Evolutionary conservation across 2,329 filamentous ascomycete genomes (phyloP).

Genomic region (Aureobasidium musti): DNA sequence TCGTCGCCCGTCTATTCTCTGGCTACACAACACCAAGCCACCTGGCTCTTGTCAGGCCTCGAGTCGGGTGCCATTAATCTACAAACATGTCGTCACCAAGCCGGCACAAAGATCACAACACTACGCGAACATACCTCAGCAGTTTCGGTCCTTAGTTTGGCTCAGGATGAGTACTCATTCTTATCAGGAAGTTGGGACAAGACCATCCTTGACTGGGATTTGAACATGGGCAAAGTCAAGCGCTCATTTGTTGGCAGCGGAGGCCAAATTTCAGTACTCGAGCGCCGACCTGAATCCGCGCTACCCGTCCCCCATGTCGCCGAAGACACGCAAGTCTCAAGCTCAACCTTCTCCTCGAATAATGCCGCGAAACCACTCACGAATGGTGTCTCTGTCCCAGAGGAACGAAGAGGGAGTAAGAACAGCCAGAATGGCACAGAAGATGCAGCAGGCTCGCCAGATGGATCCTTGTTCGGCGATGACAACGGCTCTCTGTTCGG

Average conservation of each 20-base stretch:
- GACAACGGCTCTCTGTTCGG: slow-evolving; percentile 79
- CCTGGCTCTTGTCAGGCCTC: slow-evolving; percentile 89
- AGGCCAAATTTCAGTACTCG: slow-evolving; percentile 83
- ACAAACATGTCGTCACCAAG: slow-evolving; percentile 89
- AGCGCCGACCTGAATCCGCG: slow-evolving; percentile 75
- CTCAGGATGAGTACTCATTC: slow-evolving; percentile 81
- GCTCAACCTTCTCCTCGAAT: slow-evolving; percentile 75
- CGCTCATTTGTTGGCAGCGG: slow-evolving; percentile 75
- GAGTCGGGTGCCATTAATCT: slow-evolving; percentile 92
- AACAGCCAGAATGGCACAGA: slow-evolving; percentile 50
- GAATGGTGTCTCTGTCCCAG: slow-evolving; percentile 42
- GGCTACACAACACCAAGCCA: slow-evolving; percentile 81
- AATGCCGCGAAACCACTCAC: slow-evolving; percentile 60
- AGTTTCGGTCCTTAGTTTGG: slow-evolving; percentile 80
- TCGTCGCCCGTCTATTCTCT: slow-evolving; percentile 90
- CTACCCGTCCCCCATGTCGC: slow-evolving; percentile 74
- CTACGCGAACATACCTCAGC: slow-evolving; percentile 85
- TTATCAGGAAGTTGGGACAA: slow-evolving; percentile 98
- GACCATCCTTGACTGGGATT: slow-evolving; percentile 88
- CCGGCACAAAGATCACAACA: slow-evolving; percentile 83
- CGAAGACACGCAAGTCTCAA: slow-evolving; percentile 55
- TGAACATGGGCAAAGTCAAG: slow-evolving; percentile 78
- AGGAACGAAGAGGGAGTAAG: slow-evolving; percentile 37
- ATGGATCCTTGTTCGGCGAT: slow-evolving; percentile 82
- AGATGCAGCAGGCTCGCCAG: slow-evolving; percentile 64